A percentile compares a stretch with the other conserved stretches of the same genome.
These are phyloP conservation scores for Arthrobotrys conoides DNA, from an alignment of 2,329 filamentous ascomycete species.

Conservation along the genomic window DNA sequence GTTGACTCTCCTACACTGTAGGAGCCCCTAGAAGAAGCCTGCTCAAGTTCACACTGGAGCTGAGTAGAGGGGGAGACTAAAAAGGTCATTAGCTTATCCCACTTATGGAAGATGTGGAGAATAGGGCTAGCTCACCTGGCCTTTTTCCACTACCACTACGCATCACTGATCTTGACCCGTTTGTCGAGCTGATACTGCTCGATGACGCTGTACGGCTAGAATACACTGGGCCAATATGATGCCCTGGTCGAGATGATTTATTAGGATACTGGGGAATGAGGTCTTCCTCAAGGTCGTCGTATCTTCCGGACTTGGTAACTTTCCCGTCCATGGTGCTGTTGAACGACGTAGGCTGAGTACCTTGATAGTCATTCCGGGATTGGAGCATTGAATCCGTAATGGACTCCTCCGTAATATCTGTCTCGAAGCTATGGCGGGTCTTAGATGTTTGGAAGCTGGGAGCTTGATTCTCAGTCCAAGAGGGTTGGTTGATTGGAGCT, in stretches of 20 bases:
- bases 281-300: neutral
- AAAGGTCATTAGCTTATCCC: neutral
- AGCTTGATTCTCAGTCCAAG: neutral
- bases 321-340: constrained; percentile 47
- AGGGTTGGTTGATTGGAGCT: neutral
- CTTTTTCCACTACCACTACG: neutral
- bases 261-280: neutral
- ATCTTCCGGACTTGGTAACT: neutral
- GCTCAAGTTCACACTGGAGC: constrained; percentile 14
- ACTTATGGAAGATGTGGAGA: neutral
- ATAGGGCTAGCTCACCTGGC: constrained; percentile 9
- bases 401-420: neutral
- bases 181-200: neutral
- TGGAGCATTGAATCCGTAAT: neutral
- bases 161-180: constrained; percentile 27
- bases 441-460: neutral
- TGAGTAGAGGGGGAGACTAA: constrained; percentile 30
- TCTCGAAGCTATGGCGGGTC: neutral
- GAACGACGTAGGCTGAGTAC: constrained; percentile 49
- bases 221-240: neutral
- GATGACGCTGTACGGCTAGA: neutral
- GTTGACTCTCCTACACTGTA: constrained; percentile 23
- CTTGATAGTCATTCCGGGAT: neutral
- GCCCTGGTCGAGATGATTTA: too few species aligned
- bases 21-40: neutral